Evolutionary conservation across 2,329 filamentous ascomycete genomes (phyloP), one percentile per base, ranked within the genome.

Genomic region (Fusarium chaquense): DNA sequence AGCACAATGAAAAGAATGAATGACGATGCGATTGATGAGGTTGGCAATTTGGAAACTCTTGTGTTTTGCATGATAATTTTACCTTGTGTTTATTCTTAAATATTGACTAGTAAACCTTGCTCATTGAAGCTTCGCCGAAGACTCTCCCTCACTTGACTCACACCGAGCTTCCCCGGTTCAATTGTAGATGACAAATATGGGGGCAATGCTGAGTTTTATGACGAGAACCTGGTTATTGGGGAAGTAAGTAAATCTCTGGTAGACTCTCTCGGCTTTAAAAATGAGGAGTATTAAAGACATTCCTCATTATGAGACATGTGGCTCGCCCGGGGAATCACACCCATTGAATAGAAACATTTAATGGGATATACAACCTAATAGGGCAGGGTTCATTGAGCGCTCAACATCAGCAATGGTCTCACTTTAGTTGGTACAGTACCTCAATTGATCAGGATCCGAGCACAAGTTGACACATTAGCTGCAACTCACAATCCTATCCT

Each of bases 121-220:
- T 16, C 35, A 9, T 13, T 10, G 5, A 16, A 22, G 12, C 52
- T 46, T 36, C 28, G n/a, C 24, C 32, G 22, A 56, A 53, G 35
- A 51, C 49, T 40, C 35, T 26, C 60, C 51, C 41, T 52, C 45
- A 20, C 24, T 75, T 75, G 73, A 75, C 71, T 75, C 73, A 75
- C 71, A 50, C 73, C 73, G 73, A 67, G 49, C 54, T 6, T 33
- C 22, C 62, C 38, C 41, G 9, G 40, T 22, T 11, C 36, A 18
- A 28, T n/a, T 44, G 28, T 5, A 3, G 24, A 44, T 16, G 6
- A 16, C 10, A 41, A 35, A 26, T 13, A 26, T 28, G 43, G 33
- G 32, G n/a, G 15, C 30, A 38, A 28, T 2, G 18, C 5, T 26
- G 18, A 30, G 12, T 24, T 28, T 36, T 12, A 35, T 35, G 8